phyloP scores from a whole-genome alignment of 139 green algal genomes.

The Chlamydomonas sphaeroides region DNA sequence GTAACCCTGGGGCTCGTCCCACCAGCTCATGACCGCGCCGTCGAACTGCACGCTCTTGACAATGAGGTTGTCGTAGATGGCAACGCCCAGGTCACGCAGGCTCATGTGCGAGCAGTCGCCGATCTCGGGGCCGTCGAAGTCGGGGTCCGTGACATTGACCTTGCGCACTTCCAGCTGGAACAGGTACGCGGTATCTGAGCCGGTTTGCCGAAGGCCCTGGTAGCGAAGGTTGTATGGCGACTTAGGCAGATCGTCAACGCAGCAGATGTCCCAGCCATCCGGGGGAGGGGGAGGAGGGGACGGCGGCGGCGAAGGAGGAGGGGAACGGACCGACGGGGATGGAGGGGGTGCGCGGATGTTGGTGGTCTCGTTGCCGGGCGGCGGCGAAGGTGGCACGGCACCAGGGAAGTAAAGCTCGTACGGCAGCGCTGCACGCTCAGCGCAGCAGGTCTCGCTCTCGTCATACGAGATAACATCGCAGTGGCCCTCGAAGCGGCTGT shows the following conservation, averaged over 20 bases:
- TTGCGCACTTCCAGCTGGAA: constrained; percentile 49
- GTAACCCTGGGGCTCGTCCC: neutral
- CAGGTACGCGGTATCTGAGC: constrained; percentile 55
- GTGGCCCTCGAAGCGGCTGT: constrained; percentile 11
- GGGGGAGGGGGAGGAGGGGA: constrained; percentile 42
- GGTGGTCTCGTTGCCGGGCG: no score
- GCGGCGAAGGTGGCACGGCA: neutral
- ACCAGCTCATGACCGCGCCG: constrained; percentile 19
- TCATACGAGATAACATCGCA: constrained; percentile 57
- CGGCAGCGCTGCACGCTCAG: constrained; percentile 32
- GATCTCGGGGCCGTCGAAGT: constrained; percentile 37
- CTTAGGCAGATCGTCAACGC: constrained; percentile 46
- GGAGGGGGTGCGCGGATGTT: no score
- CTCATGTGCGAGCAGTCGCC: constrained; percentile 52
- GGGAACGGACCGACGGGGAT: neutral
- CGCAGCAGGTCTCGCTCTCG: constrained; percentile 44
- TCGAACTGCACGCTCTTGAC: constrained; percentile 58
- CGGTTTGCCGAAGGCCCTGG: constrained; percentile 20
- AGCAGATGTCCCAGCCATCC: constrained; percentile 43
- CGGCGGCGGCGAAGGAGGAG: constrained; percentile 9
- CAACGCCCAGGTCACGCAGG: constrained; percentile 43
- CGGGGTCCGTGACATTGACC: neutral
- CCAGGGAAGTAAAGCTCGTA: constrained; percentile 6
- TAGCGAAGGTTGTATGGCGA: constrained; percentile 48
- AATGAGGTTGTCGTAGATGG: constrained; percentile 48